phyloP scores from a whole-genome alignment of 2,329 filamentous ascomycete genomes.

The Cytospora paraplurivora region DNA sequence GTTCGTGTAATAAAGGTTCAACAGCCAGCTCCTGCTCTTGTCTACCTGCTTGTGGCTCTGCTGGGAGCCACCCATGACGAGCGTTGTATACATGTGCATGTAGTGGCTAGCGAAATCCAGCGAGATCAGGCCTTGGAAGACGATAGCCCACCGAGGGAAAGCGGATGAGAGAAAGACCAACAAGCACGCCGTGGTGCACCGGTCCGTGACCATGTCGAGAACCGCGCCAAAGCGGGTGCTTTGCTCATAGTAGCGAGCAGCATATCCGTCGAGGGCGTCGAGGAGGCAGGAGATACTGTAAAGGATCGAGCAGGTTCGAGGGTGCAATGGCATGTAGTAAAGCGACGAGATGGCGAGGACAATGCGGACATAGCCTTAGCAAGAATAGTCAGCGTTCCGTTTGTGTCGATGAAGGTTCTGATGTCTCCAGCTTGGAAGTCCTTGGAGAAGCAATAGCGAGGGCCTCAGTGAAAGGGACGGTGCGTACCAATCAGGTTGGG shows the following conservation, averaged over 20 bases:
- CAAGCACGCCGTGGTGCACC: slow-evolving; percentile 93
- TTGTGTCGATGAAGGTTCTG: neutral
- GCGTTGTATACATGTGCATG: slow-evolving; percentile 97
- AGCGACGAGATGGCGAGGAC: slow-evolving; percentile 85
- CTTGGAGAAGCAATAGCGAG: slow-evolving; percentile 8
- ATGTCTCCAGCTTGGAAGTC: neutral
- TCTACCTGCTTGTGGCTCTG: slow-evolving; percentile 94
- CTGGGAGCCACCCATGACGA: slow-evolving; percentile 80
- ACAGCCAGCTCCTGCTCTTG: slow-evolving; percentile 79
- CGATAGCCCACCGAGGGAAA: slow-evolving; percentile 88
- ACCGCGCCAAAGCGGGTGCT: slow-evolving; percentile 95
- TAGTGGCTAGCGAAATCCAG: slow-evolving; percentile 96
- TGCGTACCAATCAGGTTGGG: slow-evolving; percentile 77
- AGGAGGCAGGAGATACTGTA: slow-evolving; percentile 95
- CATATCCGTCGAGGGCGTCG: slow-evolving; percentile 91
- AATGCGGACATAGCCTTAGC: slow-evolving; percentile 72
- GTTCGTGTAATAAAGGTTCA: slow-evolving; percentile 97
- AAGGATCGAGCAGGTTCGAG: slow-evolving; percentile 87
- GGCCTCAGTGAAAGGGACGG: slow-evolving; percentile 3
- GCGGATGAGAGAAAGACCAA: slow-evolving; percentile 93
- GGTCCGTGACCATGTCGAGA: slow-evolving; percentile 98
- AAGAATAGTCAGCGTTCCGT: slow-evolving; percentile 28
- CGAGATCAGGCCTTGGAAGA: slow-evolving; percentile 92
- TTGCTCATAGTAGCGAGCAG: slow-evolving; percentile 86
- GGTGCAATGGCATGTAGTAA: slow-evolving; percentile 98